Conservation (phyloP, 2,329 filamentous ascomycete species). For the Didymosphaeria variabile region DNA sequence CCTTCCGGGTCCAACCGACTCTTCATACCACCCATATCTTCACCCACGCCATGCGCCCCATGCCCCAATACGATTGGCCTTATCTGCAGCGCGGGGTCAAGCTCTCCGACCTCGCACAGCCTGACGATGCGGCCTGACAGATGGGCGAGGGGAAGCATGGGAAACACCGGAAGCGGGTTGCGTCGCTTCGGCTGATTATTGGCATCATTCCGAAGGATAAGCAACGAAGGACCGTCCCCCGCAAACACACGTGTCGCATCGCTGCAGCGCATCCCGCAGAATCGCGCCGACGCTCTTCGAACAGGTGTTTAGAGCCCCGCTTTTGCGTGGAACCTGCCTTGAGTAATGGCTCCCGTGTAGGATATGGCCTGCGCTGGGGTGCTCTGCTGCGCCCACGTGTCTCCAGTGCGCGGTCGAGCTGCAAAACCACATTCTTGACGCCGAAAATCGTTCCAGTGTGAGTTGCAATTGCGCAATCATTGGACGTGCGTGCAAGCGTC, state of each 20-base stretch:
- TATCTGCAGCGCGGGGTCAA: slow-evolving; percentile 43
- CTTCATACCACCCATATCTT: slow-evolving; percentile 34
- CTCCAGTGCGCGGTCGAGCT: not conserved
- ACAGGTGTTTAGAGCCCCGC: slow-evolving; percentile 12
- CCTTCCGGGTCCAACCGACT: slow-evolving; percentile 42
- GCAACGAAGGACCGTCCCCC: slow-evolving; percentile 25
- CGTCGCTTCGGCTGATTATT: slow-evolving; percentile 16
- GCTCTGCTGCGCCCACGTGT: slow-evolving; percentile 19
- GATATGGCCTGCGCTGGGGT: not conserved
- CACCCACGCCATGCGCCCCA: slow-evolving; percentile 35
- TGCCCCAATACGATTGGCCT: slow-evolving; percentile 42
- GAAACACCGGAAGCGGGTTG: slow-evolving; percentile 8
- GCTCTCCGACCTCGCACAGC: slow-evolving; percentile 41
- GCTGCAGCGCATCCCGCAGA: slow-evolving; percentile 32
- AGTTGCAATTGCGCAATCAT: slow-evolving; percentile 6
- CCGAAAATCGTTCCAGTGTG: not conserved
- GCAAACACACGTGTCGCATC: slow-evolving; percentile 30
- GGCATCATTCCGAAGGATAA: slow-evolving; percentile 15
- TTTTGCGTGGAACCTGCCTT: not conserved
- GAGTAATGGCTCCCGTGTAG: not conserved
- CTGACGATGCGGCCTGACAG: slow-evolving; percentile 12
- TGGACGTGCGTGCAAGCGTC: not conserved
- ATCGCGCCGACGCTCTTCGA: slow-evolving; percentile 8
- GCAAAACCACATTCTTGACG: not conserved
- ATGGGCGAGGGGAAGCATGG: slow-evolving; percentile 8